Evolutionary conservation across 768 basidiomycete genomes (phyloP).

Genomic region (Macrolepiota albuminosa): DNA sequence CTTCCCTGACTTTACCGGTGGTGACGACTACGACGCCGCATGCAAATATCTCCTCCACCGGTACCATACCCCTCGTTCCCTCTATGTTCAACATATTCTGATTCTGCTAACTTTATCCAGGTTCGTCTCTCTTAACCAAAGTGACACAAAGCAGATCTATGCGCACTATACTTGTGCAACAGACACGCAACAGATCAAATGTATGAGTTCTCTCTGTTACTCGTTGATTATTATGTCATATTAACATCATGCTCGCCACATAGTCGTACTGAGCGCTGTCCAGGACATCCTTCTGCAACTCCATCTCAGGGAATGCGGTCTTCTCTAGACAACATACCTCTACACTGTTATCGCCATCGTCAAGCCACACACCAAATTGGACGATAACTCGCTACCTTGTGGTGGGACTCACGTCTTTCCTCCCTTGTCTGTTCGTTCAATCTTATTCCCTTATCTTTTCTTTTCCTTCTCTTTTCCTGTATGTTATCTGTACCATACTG

Average conservation of each 20-base stretch:
- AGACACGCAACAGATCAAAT: conserved; percentile 91
- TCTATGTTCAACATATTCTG: background rate
- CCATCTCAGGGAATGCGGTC: conserved; percentile 81
- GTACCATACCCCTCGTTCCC: background rate
- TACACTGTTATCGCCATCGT: conserved; percentile 4
- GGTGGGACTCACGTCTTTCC: background rate
- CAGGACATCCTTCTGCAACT: conserved; percentile 86
- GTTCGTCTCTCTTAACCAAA: conserved; percentile 91
- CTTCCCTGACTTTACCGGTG: conserved; percentile 90
- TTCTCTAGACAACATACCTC: conserved; percentile 40
- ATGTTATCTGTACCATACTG: background rate
- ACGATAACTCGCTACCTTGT: background rate
- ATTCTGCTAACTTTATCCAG: background rate
- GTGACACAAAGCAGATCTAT: conserved; percentile 83
- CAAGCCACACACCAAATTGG: background rate
- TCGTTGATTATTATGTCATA: background rate
- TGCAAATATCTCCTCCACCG: conserved; percentile 71
- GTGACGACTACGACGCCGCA: conserved; percentile 84
- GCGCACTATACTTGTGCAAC: conserved; percentile 93
- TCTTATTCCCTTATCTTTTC: background rate
- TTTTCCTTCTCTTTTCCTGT: background rate
- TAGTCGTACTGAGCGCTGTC: conserved; percentile 79
- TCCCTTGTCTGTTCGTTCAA: background rate
- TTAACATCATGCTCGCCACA: background rate
- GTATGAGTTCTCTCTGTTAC: conserved; percentile 34